Base-by-base conservation (phyloP, 176 grass and related monocot species). In the Neostapfia colusana region DNA sequence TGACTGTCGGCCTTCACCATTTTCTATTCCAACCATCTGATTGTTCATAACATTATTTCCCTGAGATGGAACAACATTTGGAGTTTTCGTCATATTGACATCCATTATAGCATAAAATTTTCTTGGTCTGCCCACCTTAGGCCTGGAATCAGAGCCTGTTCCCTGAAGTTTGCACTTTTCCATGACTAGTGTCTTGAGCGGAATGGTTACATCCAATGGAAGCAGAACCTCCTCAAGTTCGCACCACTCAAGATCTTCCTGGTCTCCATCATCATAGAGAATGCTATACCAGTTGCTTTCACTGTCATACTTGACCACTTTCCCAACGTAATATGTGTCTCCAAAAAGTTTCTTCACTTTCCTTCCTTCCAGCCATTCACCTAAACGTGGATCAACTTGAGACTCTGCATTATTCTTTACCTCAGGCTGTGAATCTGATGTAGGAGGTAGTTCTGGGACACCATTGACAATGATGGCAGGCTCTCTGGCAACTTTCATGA, bases 241-340 rank as follows among this genome's bases (percentile, higher is more conserved):
- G 18, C 69, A n/a, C 95, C 89, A 94, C 65, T 98, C 88, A 20
- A 98, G 84, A 90, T 94, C 95, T 87, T 98, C 95, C 70, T 83
- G 78, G 82, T 98, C 95, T 56, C 91, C 91, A 67, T 98, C 95
- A 67, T 92, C 84, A 40, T 98, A 98, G 50, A 86, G 81, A 34
- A 98, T 53, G 65, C 5, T 89, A 80, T 98, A 98, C 95, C 95
- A 98, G 83, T 98, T 98, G 64, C 63, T 83, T 89, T 94, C 80
- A 69, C 65, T 85, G 65, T 98, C 84, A 87, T 92, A 88, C 57
- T 76, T 83, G 57, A 54, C 82, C 36, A 98, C 85, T 68, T 89
- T 90, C 20, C 95, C 95, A n/a, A 63, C 24, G 21, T 75, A 98
- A 88, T 94, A 74, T 12, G 58, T 48, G 65, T 86, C 53, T 77